A percentile compares a stretch with the other conserved stretches of the same genome.
phyloP scores from a whole-genome alignment of 1,284 basidiomycete genomes.

The Cutaneotrichosporon sp. region DNA sequence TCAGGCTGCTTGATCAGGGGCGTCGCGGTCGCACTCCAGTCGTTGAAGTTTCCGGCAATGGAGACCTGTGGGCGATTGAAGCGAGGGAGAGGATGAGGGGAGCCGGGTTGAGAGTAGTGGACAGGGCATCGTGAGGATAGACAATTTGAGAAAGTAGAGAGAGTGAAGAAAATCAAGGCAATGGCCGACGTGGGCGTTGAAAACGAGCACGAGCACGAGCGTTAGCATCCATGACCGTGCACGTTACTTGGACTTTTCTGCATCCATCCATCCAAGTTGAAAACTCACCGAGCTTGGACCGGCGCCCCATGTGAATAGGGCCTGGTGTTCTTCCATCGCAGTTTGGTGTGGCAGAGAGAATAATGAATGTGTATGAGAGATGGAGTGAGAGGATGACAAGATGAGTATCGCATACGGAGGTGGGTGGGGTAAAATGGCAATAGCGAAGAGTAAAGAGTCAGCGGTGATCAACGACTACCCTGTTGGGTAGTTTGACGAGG shows the following conservation, averaged over 20 bases:
- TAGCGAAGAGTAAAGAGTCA: not conserved
- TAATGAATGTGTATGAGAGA: slow-evolving; percentile 8
- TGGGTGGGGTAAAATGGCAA: not conserved
- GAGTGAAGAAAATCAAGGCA: not conserved
- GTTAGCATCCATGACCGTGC: not conserved
- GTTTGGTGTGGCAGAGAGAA: not conserved
- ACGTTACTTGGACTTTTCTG: not conserved
- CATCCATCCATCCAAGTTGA: not conserved
- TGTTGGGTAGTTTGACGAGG: not conserved
- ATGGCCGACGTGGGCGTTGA: too few relatives aligned
- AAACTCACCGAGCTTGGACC: slow-evolving; percentile 45
- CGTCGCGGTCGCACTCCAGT: slow-evolving; percentile 48
- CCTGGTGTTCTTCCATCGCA: slow-evolving; percentile 32
- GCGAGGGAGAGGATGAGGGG: too few relatives aligned
- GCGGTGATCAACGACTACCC: not conserved
- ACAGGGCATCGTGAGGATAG: not conserved
- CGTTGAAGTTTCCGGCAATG: slow-evolving; percentile 52
- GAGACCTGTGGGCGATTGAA: slow-evolving; percentile 33
- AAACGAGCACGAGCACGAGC: not conserved
- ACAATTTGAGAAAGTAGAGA: not conserved
- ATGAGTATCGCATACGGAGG: not conserved
- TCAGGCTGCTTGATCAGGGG: slow-evolving; percentile 44
- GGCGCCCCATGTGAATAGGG: slow-evolving; percentile 48
- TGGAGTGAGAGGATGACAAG: not conserved
- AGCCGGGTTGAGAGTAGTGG: not conserved